Conservation (phyloP, 805 yeast genomes). For the Pichia phayaonensis region DNA sequence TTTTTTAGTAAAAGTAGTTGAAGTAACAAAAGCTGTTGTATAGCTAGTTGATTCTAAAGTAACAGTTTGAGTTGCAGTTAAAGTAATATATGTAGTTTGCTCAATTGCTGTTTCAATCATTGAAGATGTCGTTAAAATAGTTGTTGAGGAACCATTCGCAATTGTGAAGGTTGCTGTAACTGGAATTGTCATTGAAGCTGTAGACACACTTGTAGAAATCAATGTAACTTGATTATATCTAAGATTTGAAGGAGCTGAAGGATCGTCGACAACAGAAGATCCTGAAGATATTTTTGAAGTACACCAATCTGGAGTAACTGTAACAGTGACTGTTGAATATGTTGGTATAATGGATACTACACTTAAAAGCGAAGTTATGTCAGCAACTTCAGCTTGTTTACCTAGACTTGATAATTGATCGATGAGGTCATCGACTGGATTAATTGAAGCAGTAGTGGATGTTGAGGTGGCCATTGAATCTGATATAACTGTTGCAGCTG, state of each 20-base stretch:
- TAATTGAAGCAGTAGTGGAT: slow-evolving; percentile 2
- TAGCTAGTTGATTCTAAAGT: background rate
- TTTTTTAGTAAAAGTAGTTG: background rate
- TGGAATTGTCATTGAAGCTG: slow-evolving; percentile 24
- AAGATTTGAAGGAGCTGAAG: background rate
- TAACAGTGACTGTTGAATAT: slow-evolving; percentile 19
- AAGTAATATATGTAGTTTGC: background rate
- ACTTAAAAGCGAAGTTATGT: slow-evolving; percentile 4
- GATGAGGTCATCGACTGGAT: slow-evolving; percentile 1
- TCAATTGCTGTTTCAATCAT: slow-evolving; percentile 21
- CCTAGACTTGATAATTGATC: slow-evolving; percentile 1
- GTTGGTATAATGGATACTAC: slow-evolving; percentile 1
- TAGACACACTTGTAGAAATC: slow-evolving; percentile 11
- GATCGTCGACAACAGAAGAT: background rate
- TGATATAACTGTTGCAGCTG: slow-evolving; percentile 1
- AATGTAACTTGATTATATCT: slow-evolving; percentile 7
- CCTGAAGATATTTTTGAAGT: slow-evolving; percentile 4
- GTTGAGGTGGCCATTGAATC: slow-evolving; percentile 5
- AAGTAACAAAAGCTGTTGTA: background rate
- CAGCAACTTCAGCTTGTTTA: slow-evolving; percentile 5
- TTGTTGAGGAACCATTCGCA: slow-evolving; percentile 24
- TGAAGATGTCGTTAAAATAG: slow-evolving; percentile 26
- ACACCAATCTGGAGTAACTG: slow-evolving; percentile 11
- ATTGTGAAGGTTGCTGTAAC: slow-evolving; percentile 27
- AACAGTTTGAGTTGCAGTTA: background rate